Conservation (phyloP, 2,329 filamentous ascomycete genomes). For the Curvularia sp. region DNA sequence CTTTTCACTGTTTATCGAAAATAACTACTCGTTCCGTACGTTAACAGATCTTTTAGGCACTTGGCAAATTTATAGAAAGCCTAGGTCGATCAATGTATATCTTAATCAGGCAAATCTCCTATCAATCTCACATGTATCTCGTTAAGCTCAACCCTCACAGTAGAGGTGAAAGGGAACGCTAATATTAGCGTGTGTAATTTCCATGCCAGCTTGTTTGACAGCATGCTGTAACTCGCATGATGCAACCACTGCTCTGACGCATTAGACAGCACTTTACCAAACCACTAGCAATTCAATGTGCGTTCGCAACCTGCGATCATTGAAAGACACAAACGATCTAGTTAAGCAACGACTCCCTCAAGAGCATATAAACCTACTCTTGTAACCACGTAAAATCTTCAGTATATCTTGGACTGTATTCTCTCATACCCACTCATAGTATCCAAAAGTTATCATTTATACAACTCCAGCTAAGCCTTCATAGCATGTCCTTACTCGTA, state of each 20-base stretch:
- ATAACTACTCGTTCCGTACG: not conserved
- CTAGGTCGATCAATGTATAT: too few relatives aligned
- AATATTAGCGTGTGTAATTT: too few relatives aligned
- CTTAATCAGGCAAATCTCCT: too few relatives aligned
- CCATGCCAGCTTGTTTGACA: too few relatives aligned
- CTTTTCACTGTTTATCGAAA: not conserved
- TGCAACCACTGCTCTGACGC: not conserved
- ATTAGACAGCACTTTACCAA: not conserved
- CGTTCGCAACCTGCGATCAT: not conserved
- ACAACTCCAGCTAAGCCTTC: not conserved
- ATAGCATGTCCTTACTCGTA: conserved; percentile 3
- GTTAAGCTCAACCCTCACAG: too few relatives aligned
- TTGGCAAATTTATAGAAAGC: too few relatives aligned
- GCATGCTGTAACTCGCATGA: too few relatives aligned
- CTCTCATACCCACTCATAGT: not conserved
- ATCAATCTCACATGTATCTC: too few relatives aligned
- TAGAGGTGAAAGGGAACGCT: too few relatives aligned
- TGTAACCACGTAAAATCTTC: not conserved
- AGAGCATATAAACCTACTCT: not conserved
- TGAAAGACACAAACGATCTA: not conserved
- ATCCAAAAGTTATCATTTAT: not conserved
- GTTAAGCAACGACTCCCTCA: not conserved
- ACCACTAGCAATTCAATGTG: not conserved
- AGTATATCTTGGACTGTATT: not conserved
- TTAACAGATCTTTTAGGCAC: not conserved